A percentile compares a stretch with the other conserved stretches of the same genome.
phyloP scores from a whole-genome alignment of 2,329 filamentous ascomycete species.

The Ascochyta clinopodiicola region DNA sequence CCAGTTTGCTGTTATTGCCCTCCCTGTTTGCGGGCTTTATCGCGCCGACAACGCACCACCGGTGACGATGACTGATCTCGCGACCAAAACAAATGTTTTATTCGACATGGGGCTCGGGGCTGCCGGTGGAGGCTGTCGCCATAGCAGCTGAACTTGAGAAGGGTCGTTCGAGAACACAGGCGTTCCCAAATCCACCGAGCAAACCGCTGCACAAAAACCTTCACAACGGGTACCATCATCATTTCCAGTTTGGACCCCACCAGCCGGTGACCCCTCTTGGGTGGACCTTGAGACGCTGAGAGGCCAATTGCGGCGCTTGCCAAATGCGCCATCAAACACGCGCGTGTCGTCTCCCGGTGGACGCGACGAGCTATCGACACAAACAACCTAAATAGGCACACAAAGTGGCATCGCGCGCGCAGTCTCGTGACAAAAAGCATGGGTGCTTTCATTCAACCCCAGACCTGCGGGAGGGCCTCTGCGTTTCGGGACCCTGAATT shows the following conservation, averaged over 20 bases:
- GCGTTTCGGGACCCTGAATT: slow-evolving; percentile 42
- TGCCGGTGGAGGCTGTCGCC: slow-evolving; percentile 34
- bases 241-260: slow-evolving; percentile 41
- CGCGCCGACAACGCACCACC: slow-evolving; percentile 17
- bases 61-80: slow-evolving; percentile 1
- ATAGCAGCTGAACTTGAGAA: slow-evolving; percentile 35
- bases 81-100: slow-evolving; percentile 21
- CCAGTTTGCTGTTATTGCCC: slow-evolving; percentile 27
- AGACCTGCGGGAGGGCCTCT: slow-evolving; percentile 32
- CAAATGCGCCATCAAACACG: slow-evolving; percentile 28
- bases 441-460: slow-evolving; percentile 29
- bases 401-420: slow-evolving; percentile 30
- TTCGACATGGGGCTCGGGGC: slow-evolving; percentile 31
- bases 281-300: slow-evolving; percentile 38
- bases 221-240: slow-evolving; percentile 32
- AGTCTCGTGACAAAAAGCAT: slow-evolving; percentile 42
- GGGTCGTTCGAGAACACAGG: slow-evolving; percentile 39
- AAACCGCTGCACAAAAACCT: slow-evolving; percentile 43
- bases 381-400: slow-evolving; percentile 33
- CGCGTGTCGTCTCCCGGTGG: slow-evolving; percentile 41
- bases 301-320: slow-evolving; percentile 42
- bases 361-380: slow-evolving; percentile 43
- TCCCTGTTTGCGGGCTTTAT: slow-evolving; percentile 14
- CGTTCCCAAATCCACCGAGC: slow-evolving; percentile 24
- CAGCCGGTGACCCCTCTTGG: slow-evolving; percentile 45